phyloP scores from a whole-genome alignment of 352 stramenopile genomes.

The Globisporangium rhizosaccharum region DNA sequence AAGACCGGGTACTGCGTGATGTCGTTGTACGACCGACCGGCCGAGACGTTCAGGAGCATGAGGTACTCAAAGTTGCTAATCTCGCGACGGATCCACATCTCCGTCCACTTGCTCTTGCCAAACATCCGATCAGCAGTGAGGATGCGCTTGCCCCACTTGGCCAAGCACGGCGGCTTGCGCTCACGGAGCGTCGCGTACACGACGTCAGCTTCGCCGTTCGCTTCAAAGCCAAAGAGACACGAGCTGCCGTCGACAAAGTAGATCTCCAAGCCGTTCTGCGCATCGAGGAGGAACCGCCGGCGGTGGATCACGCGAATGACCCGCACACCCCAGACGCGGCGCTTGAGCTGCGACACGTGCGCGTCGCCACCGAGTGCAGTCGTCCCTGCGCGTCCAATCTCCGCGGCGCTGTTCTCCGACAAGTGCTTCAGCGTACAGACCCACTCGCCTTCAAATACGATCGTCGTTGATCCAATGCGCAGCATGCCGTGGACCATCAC shows the following conservation, averaged over 20 bases:
- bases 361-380: conserved; percentile 39
- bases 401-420: conserved; percentile 23
- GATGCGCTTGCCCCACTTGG: conserved; percentile 73
- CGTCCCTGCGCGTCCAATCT: conserved; percentile 1
- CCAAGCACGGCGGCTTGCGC: conserved; percentile 74
- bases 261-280: conserved; percentile 68
- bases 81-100: conserved; percentile 83
- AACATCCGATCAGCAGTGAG: conserved; percentile 70
- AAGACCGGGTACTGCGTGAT: conserved; percentile 98
- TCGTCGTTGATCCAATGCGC: conserved; percentile 61
- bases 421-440: conserved; percentile 64
- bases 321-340: conserved; percentile 70
- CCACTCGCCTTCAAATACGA: conserved; percentile 79
- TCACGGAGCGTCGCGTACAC: conserved; percentile 76
- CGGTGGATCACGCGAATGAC: conserved; percentile 79
- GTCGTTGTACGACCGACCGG: conserved; percentile 96
- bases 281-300: conserved; percentile 67
- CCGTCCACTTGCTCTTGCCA: conserved; percentile 78
- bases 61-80: conserved; percentile 96
- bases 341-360: conserved; percentile 65
- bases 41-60: conserved; percentile 94
- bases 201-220: conserved; percentile 58
- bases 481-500: conserved; percentile 70
- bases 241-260: conserved; percentile 86
- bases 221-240: conserved; percentile 68